phyloP scores from a whole-genome alignment of 2,329 filamentous ascomycete genomes.

The Xylariales sp. region DNA sequence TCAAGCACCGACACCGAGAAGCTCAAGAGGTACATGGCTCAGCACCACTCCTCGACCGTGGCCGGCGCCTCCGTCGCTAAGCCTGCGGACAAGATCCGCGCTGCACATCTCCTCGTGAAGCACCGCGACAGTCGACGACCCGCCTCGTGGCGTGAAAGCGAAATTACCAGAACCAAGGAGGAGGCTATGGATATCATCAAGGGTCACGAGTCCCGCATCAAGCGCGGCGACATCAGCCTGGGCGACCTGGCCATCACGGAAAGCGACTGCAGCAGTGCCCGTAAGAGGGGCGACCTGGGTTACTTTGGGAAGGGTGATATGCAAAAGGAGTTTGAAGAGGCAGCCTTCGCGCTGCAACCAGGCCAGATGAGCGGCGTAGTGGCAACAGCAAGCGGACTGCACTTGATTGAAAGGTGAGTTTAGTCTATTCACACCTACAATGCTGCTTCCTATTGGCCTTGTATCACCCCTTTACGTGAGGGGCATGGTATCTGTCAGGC shows the following conservation, averaged over 20 bases:
- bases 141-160: constrained; percentile 85
- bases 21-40: constrained; percentile 91
- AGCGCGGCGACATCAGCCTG: constrained; percentile 61
- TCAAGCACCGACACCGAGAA: constrained; percentile 83
- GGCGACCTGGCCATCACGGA: constrained; percentile 84
- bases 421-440: background rate
- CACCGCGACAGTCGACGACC: constrained; percentile 84
- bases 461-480: background rate
- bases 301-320: constrained; percentile 94
- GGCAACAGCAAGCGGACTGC: constrained; percentile 88
- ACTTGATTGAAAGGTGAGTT: constrained; percentile 75
- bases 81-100: constrained; percentile 80
- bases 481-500: no score
- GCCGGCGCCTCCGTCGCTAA: constrained; percentile 37
- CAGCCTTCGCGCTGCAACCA: constrained; percentile 82
- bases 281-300: constrained; percentile 90
- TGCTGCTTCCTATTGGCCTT: background rate
- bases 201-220: constrained; percentile 72
- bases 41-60: constrained; percentile 66
- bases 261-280: constrained; percentile 92
- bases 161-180: constrained; percentile 84
- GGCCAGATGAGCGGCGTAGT: constrained; percentile 85
- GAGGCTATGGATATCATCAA: constrained; percentile 78
- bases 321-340: constrained; percentile 98
- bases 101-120: constrained; percentile 90